These are phyloP conservation scores for Clavispora santaluciae DNA, from an alignment of 805 yeast species.

Conservation along the genomic window DNA sequence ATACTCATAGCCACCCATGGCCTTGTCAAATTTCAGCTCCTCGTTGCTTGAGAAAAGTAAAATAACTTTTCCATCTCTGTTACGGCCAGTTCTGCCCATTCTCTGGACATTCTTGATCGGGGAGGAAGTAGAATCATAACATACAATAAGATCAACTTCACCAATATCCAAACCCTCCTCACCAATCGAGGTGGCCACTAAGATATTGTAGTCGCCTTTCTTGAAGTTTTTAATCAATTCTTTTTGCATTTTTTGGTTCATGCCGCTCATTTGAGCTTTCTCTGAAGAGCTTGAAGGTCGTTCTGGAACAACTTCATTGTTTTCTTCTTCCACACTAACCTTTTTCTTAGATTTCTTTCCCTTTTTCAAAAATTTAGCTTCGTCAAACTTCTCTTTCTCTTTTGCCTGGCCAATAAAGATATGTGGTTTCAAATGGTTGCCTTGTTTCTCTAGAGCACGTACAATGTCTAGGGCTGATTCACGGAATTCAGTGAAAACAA, in stretches of 20 bases:
- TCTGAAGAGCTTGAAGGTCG: conserved; percentile 60
- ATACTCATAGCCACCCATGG: conserved; percentile 76
- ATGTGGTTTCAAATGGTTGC: conserved; percentile 52
- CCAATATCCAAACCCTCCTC: conserved; percentile 99
- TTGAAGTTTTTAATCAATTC: conserved; percentile 71
- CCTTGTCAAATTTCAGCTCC: conserved; percentile 70
- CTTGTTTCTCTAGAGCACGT: conserved; percentile 46
- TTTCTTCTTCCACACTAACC: neutral
- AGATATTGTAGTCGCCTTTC: conserved; percentile 64
- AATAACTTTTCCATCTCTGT: conserved; percentile 79
- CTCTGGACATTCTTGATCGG: conserved; percentile 92
- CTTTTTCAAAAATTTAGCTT: conserved; percentile 42
- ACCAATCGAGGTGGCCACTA: conserved; percentile 96
- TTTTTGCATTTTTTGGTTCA: conserved; percentile 87
- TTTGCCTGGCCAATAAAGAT: conserved; percentile 90
- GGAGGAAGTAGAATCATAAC: conserved; percentile 89
- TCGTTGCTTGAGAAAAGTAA: conserved; percentile 75
- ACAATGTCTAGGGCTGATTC: conserved; percentile 89
- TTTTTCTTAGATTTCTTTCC: conserved; percentile 26
- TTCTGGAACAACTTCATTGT: conserved; percentile 24
- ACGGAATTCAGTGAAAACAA: conserved; percentile 82
- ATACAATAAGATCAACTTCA: conserved; percentile 89
- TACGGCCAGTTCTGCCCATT: conserved; percentile 98
- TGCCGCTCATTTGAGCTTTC: conserved; percentile 73
- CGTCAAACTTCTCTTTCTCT: conserved; percentile 66